Conservation (phyloP, 1,284 basidiomycete species). For the Peniophora sp. region DNA sequence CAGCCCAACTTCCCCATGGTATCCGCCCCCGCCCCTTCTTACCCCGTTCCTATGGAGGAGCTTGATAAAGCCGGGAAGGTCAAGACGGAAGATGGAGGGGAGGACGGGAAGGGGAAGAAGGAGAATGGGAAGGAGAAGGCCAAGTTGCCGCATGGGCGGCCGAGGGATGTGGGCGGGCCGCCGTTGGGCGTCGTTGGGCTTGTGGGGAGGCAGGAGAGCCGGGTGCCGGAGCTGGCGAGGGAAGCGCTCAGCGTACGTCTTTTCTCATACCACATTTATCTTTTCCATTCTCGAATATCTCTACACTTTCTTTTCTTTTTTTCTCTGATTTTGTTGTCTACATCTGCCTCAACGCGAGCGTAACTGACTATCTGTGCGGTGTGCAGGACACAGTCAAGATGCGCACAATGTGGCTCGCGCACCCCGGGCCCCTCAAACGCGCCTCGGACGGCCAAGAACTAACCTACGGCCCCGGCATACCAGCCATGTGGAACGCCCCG, state of each 20-base stretch:
- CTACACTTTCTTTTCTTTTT: no score
- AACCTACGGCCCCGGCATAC: constrained; percentile 3
- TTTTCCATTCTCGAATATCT: no score
- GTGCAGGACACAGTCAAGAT: constrained; percentile 42
- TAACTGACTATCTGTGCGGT: not conserved
- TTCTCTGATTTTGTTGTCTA: no score
- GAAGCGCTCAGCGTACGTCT: constrained; percentile 52
- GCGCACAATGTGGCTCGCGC: constrained; percentile 54
- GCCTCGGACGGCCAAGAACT: constrained; percentile 7
- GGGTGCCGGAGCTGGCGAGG: constrained; percentile 54
- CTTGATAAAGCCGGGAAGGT: no score
- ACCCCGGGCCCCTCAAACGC: constrained; percentile 33
- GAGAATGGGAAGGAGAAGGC: constrained; percentile 14
- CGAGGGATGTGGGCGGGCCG: constrained; percentile 43
- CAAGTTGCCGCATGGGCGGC: constrained; percentile 40
- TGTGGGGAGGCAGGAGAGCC: constrained; percentile 43
- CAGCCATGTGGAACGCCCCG: constrained; percentile 20
- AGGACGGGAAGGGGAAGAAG: no score
- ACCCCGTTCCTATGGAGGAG: constrained; percentile 35
- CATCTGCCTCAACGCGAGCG: no score
- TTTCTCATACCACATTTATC: not conserved
- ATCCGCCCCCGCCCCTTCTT: constrained; percentile 45
- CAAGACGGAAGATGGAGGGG: no score
- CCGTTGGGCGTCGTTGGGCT: constrained; percentile 44
- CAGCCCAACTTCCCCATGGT: constrained; percentile 52